phyloP scores from a whole-genome alignment of 2,329 filamentous ascomycete species.

The Waltergamsia citrina region DNA sequence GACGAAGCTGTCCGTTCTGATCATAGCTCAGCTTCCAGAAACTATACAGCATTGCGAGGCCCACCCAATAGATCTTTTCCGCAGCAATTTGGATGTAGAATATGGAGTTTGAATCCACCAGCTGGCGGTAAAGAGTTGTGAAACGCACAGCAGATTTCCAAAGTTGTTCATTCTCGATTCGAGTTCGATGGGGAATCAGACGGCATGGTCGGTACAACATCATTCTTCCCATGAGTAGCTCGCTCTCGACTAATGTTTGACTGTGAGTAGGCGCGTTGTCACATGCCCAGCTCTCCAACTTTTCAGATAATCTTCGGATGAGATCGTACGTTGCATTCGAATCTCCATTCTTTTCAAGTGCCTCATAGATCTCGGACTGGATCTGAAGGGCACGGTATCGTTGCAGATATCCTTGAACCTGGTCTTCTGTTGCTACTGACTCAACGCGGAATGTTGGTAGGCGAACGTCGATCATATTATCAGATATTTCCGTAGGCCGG shows the following conservation, averaged over 20 bases:
- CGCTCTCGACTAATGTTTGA: constrained; percentile 11
- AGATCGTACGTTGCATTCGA: background rate
- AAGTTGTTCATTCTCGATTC: constrained; percentile 8
- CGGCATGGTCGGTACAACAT: constrained; percentile 11
- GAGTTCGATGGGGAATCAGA: constrained; percentile 8
- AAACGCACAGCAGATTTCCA: constrained; percentile 11
- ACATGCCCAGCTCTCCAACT: constrained; percentile 7
- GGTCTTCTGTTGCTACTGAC: constrained; percentile 8
- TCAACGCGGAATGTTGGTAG: constrained; percentile 13
- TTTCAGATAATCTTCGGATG: constrained; percentile 3
- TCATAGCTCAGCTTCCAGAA: constrained; percentile 9
- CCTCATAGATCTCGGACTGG: constrained; percentile 13
- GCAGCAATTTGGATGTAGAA: constrained; percentile 14
- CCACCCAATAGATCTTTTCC: constrained; percentile 14
- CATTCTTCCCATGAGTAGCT: constrained; percentile 13
- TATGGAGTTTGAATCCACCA: constrained; percentile 12
- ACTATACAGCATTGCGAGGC: constrained; percentile 11
- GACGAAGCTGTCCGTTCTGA: background rate
- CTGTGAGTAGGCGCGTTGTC: constrained; percentile 8
- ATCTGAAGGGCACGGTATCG: constrained; percentile 12
- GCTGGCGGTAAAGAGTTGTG: constrained; percentile 9
- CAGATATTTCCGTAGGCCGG: constrained; percentile 11
- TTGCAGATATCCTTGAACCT: constrained; percentile 13
- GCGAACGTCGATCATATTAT: constrained; percentile 9
- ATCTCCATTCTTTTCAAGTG: constrained; percentile 2